Percentiles rank a stretch among this genome's conserved stretches.
Evolutionary conservation across 1,284 basidiomycete genomes (phyloP).

Genomic region (Cerrena zonata): DNA sequence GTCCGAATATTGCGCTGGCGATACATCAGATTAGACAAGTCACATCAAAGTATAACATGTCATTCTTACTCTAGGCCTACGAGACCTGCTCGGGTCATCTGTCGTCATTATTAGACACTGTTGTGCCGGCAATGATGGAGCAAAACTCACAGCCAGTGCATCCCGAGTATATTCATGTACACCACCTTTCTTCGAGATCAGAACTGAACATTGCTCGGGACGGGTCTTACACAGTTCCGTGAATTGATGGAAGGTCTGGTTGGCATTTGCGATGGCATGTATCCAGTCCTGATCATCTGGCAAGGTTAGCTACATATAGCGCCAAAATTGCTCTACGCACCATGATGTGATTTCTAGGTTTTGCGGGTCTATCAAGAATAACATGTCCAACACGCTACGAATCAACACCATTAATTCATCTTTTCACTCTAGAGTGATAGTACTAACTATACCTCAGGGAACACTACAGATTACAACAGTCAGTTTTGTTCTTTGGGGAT

Average conservation of each 20-base stretch:
- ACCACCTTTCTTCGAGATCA: not conserved
- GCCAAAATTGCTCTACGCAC: no score
- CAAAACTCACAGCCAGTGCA: not conserved
- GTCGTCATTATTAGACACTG: no score
- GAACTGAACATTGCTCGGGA: not conserved
- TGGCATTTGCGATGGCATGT: not conserved
- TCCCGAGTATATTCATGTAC: not conserved
- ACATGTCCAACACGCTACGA: slow-evolving; percentile 15
- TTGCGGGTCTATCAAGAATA: slow-evolving; percentile 13
- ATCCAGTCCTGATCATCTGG: not conserved
- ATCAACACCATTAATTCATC: not conserved
- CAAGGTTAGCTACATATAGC: no score
- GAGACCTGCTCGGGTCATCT: no score
- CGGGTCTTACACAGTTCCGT: not conserved
- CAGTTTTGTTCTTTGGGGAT: not conserved
- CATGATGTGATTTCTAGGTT: no score
- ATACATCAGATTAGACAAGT: no score
- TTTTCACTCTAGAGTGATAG: not conserved
- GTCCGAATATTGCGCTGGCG: not conserved
- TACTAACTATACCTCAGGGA: slow-evolving; percentile 9
- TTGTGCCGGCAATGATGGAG: no score
- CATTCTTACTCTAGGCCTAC: no score
- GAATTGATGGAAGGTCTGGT: not conserved
- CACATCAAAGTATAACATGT: no score
- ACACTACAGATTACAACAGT: no score